Evolutionary conservation across 2,329 filamentous ascomycete species (phyloP), one percentile per base, ranked within the genome.

Genomic region (Trichoderma sp.): DNA sequence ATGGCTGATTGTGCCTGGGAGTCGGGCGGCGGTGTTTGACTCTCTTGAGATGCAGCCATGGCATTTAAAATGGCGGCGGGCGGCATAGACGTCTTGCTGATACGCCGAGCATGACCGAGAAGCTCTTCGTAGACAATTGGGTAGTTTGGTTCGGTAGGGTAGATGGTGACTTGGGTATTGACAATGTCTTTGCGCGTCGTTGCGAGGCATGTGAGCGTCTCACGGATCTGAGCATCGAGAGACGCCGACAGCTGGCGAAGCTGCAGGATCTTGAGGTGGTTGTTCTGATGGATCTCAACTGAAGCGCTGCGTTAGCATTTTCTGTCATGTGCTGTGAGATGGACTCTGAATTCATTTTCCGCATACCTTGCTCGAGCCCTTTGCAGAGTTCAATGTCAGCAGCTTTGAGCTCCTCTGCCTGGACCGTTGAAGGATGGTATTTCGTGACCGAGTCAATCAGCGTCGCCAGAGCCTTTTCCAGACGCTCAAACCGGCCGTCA

Each of bases 381-480:
- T 84, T 81, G 72, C 82, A 85, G 53, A 96, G 84, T 69, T 90
- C 87, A 50, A 84, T 82, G 75, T 96, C 91, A 27, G 92, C 92
- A 8, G 84, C 82, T 19, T 91, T 82, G 10, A 96, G 87, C 70
- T 93, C 90, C 67, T 86, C 82, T 6, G 90, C 91, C 29, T 89
- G 87, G 39, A 83, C 79, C 5, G 86, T 81, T 7, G 90, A 92
- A 0, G 92, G 92, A 74, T 93, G 92, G 79, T 94, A 94, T 71
- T 92, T 91, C 6, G 91, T 85, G 70, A 96, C 90, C 0, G 92
- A 94, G 76, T 93, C 91, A 72, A 93, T 89, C 37, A 96, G 83
- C 32, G 82, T 87, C 13, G 86, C 84, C 22, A 96, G 82, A 1
- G 88, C 87, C 73, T 85, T 87, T 73, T 91, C 89, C 34, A 92